Evolutionary conservation across 106 monocot species (phyloP), one percentile per base, ranked within the genome.

Genomic region (Iris macrosiphon): DNA sequence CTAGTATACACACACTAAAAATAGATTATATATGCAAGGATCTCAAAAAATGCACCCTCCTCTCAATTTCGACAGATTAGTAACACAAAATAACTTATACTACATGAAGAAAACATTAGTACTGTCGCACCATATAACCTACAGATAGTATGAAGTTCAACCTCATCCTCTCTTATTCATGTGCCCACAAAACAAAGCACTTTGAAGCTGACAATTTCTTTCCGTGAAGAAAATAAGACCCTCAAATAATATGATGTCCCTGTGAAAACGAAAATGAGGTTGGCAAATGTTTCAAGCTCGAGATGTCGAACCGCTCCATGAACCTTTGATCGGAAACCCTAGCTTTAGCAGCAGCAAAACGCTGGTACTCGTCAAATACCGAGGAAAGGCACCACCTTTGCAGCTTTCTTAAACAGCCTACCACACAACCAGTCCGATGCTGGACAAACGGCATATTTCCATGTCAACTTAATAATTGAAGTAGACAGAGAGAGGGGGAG

Each of bases 261-360:
- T 11, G 34, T 10, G 40, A 58, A 52, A 63, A 74, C 16, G 66
- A 62, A 57, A 71, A 66, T 53, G 78, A 51, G 13, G 66, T 25
- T 22, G 71, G 47, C 6, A 63, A 49, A 49, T 73, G 65, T 37
- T 66, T 73, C 35, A 81, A 50, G 57, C 72, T 59, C 0, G 81
- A 57, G 7, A 70, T 39, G 45, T 86, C 81, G 45, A 86, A 86
- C 12, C 60, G 18, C 47, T 86, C 81, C 42, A 86, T 81, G 45
- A 86, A 86, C 66, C 86, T 80, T 30, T 73, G 73, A 50, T 86
- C 86, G 31, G 86, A 86, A 40, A 81, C 18, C 56, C 86, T 76
- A 14, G 86, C 66, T 37, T 86, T 86, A 6, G 86, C 86, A 41
- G 76, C 85, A 66, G 85, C 76, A 71, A 77, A 86, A 3, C 80